Evolutionary conservation across 306 rosid species (phyloP).

Genomic region (Ceratonia siliqua): DNA sequence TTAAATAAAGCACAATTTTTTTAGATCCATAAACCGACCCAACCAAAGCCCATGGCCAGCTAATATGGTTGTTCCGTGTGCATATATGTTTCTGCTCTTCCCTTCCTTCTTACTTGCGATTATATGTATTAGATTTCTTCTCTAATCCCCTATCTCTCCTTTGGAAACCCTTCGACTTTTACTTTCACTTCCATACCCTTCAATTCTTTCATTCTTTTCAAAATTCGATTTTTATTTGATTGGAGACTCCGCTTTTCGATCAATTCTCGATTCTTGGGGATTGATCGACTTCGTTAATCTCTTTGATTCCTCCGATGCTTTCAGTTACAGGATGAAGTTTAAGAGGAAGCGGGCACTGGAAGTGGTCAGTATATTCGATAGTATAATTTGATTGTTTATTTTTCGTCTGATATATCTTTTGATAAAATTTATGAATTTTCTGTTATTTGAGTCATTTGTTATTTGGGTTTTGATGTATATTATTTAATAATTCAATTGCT

Average conservation of each 20-base stretch:
- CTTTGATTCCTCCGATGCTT: slow-evolving; percentile 66
- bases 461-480: slow-evolving; percentile 38
- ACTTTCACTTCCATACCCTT: slow-evolving; percentile 31
- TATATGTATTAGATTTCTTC: slow-evolving; percentile 54
- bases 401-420: background rate
- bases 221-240: slow-evolving; percentile 31
- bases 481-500: background rate
- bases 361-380: slow-evolving; percentile 71
- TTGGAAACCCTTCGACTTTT: slow-evolving; percentile 21
- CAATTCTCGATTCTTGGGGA: slow-evolving; percentile 40
- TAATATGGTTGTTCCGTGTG: background rate
- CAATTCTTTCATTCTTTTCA: slow-evolving; percentile 37
- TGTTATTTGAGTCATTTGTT: background rate
- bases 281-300: slow-evolving; percentile 52
- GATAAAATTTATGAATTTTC: slow-evolving; percentile 20
- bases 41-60: background rate
- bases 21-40: too few relatives aligned
- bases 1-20: too few relatives aligned
- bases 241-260: slow-evolving; percentile 45
- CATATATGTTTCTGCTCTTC: background rate
- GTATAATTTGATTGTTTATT: background rate
- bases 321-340: slow-evolving; percentile 78
- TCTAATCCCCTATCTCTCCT: slow-evolving; percentile 36
- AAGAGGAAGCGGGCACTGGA: slow-evolving; percentile 89
- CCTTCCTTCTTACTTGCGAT: too few relatives aligned